Evolutionary conservation across 495 filamentous ascomycete species (phyloP), one percentile per base, ranked within the genome.

Genomic region (Saxophila tyrrhenica): DNA sequence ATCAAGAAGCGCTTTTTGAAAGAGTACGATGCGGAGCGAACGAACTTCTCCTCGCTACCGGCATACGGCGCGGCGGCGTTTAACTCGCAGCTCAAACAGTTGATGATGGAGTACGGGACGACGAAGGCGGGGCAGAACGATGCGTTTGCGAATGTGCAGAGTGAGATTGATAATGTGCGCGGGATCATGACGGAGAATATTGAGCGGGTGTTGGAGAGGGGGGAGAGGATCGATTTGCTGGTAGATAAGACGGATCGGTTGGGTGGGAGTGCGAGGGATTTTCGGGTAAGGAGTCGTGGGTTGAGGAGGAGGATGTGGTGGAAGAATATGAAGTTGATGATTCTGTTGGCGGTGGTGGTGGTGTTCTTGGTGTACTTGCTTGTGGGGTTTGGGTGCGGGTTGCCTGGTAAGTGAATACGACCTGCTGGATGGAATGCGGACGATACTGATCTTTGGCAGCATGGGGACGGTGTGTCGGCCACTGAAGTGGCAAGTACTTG

Each of bases 141-240:
- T 71, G 89, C 92, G 51, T 81, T 98, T 19, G 73, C 76, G 38
- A 89, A 85, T 51, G 90, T 83, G 25, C 83, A 86, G 65, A 73
- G 77, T 24, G 94, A 97, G 73, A 96, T 99, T 61, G 89, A 95
- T 52, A 87, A 85, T 58, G 92, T 95, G 41, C 74, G 85, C 44
- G 89, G 89, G 25, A 95, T 99, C 65, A 99, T 99, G 92, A 95
- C 90, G 51, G 81, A 94, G 73, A 99, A 97, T 70, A 99, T 99
- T 61, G 92, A 99, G 78, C 76, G 89, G 52, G 80, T 99, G 62
- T 68, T 99, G 46, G 92, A 99, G 78, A 73, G 92, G 1, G 92
- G 92, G 17, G 92, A 96, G 57, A 76, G 90, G 60, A 95, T 99
- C 61, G 89, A 96, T 74, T 65, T 95, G 64, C 73, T 99, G 52